Percentiles rank a stretch among this genome's conserved stretches.
Evolutionary conservation across 179 eudicot species (phyloP).

Genomic region (Spergularia azorica): DNA sequence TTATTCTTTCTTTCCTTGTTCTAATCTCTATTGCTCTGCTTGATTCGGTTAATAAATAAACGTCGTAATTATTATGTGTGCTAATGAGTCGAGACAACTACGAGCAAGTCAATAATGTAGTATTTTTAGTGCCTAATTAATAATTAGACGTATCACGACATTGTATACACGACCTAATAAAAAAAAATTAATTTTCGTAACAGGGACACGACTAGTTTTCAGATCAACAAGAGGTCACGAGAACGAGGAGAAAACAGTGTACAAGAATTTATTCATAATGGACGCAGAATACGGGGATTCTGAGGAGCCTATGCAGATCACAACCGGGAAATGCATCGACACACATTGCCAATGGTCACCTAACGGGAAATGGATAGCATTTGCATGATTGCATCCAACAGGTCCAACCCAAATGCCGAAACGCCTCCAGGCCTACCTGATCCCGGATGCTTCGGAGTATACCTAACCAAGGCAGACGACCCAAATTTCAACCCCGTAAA

Average conservation of each 20-base stretch:
- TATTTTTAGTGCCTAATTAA: not conserved
- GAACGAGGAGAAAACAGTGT: not conserved
- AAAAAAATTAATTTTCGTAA: not conserved
- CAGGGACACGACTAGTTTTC: constrained; percentile 25
- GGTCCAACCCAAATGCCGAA: constrained; percentile 9
- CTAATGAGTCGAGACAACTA: not conserved
- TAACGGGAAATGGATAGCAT: constrained; percentile 28
- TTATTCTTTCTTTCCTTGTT: not conserved
- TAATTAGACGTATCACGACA: not conserved
- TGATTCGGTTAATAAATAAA: no score
- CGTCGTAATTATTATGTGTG: not conserved
- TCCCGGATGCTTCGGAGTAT: constrained; percentile 29
- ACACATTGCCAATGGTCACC: constrained; percentile 39
- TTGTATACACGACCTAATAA: not conserved
- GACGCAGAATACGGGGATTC: constrained; percentile 15
- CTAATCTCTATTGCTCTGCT: no score
- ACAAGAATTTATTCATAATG: constrained; percentile 32
- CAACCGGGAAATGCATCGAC: constrained; percentile 29
- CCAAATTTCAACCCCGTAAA: constrained; percentile 6
- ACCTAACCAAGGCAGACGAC: constrained; percentile 20
- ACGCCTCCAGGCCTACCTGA: constrained; percentile 13
- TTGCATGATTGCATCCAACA: constrained; percentile 28
- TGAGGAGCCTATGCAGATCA: constrained; percentile 17
- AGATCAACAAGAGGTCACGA: constrained; percentile 25
- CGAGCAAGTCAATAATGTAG: not conserved